Evolutionary conservation across 2,329 filamentous ascomycete species (phyloP).

Genomic region (Aspergillus felis): DNA sequence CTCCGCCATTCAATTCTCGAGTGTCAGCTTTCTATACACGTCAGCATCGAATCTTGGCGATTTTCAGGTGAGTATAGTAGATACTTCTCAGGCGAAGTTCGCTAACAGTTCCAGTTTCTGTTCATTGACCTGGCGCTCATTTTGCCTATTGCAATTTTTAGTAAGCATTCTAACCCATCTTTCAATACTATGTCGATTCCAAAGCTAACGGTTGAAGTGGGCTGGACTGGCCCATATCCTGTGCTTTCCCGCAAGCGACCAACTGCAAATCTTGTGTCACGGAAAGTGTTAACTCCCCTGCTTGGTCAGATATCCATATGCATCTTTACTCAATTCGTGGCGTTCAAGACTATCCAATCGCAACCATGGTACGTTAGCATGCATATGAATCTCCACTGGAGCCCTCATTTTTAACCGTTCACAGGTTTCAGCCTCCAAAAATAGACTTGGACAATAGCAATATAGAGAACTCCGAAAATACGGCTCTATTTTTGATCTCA

Average conservation of each 20-base stretch:
- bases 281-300: slow-evolving; percentile 85
- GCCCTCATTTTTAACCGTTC: slow-evolving; percentile 10
- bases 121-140: slow-evolving; percentile 94
- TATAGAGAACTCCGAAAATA: slow-evolving; percentile 89
- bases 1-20: slow-evolving; percentile 98
- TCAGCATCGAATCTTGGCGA: slow-evolving; percentile 92
- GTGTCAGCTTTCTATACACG: slow-evolving; percentile 93
- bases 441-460: slow-evolving; percentile 76
- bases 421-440: slow-evolving; percentile 72
- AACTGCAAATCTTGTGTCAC: slow-evolving; percentile 84
- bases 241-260: slow-evolving; percentile 77
- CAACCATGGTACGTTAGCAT: slow-evolving; percentile 66
- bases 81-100: neutral
- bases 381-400: neutral
- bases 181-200: neutral
- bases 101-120: slow-evolving; percentile 58
- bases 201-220: slow-evolving; percentile 55
- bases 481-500: slow-evolving; percentile 79
- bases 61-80: slow-evolving; percentile 63
- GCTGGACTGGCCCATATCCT: slow-evolving; percentile 84
- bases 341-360: slow-evolving; percentile 68
- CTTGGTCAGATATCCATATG: slow-evolving; percentile 84
- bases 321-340: slow-evolving; percentile 69
- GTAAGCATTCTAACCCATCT: slow-evolving; percentile 40
- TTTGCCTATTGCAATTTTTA: slow-evolving; percentile 93